phyloP scores from a whole-genome alignment of 2,329 filamentous ascomycete species.

The Thielaviopsis populi region DNA sequence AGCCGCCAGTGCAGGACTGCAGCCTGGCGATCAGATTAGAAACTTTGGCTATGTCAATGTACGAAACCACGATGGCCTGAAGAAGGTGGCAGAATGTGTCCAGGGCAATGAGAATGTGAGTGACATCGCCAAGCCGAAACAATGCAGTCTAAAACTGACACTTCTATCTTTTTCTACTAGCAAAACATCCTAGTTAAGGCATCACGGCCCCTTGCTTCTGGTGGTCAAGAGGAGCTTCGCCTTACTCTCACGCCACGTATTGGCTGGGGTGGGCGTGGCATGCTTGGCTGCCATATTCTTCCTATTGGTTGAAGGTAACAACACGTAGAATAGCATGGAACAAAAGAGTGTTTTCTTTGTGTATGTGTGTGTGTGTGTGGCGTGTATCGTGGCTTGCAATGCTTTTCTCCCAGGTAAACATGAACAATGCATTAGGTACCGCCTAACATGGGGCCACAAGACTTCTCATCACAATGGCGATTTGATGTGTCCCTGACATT shows the following conservation, averaged over 20 bases:
- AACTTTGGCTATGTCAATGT: constrained; percentile 74
- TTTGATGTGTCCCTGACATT: neutral
- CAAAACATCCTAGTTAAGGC: constrained; percentile 55
- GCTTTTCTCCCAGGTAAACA: neutral
- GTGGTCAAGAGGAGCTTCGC: constrained; percentile 41
- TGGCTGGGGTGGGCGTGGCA: constrained; percentile 79
- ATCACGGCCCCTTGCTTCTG: constrained; percentile 32
- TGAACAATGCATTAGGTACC: neutral
- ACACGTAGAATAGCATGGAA: neutral
- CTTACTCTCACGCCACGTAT: constrained; percentile 60
- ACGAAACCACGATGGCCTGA: constrained; percentile 72
- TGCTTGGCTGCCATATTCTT: constrained; percentile 81
- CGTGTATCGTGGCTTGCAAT: neutral
- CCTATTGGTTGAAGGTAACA: constrained; percentile 33
- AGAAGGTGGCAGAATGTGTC: constrained; percentile 77
- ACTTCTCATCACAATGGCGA: neutral
- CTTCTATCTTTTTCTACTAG: constrained; percentile 29
- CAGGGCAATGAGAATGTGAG: constrained; percentile 79
- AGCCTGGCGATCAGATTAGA: constrained; percentile 64
- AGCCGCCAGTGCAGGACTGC: constrained; percentile 67
- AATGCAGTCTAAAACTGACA: neutral
- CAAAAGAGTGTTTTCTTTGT: neutral
- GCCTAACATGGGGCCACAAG: neutral
- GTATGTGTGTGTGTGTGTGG: neutral
- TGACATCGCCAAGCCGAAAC: constrained; percentile 19